Conservation (phyloP, 768 basidiomycete species). For the Amanita rubescens region DNA sequence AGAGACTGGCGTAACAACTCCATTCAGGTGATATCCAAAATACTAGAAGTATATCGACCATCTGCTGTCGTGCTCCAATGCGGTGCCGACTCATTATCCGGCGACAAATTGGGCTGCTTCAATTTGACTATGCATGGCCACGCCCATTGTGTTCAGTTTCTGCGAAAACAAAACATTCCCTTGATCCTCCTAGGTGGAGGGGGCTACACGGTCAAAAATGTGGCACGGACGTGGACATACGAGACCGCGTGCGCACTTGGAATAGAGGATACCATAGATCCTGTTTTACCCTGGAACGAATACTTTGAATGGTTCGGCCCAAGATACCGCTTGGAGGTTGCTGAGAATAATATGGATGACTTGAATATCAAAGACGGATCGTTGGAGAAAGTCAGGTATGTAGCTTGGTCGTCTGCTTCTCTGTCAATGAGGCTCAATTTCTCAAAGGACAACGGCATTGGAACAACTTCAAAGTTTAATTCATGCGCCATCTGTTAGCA, state of each 20-base stretch:
- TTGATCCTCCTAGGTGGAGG: conserved; percentile 92
- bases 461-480: conserved; percentile 36
- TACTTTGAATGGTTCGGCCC: conserved; percentile 99
- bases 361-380: conserved; percentile 77
- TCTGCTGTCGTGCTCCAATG: conserved; percentile 89
- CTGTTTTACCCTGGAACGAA: conserved; percentile 76
- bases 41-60: conserved; percentile 84
- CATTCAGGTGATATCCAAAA: conserved; percentile 69
- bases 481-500: conserved; percentile 76
- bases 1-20: conserved; percentile 1
- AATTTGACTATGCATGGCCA: conserved; percentile 96
- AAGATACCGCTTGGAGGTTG: conserved; percentile 86
- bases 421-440: background rate
- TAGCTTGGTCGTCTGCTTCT: conserved; percentile 8
- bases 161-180: conserved; percentile 77
- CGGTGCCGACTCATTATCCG: conserved; percentile 91
- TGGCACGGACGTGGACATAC: conserved; percentile 91
- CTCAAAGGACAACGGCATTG: conserved; percentile 27
- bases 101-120: conserved; percentile 94
- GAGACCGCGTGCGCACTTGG: conserved; percentile 96
- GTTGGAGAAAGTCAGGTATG: conserved; percentile 71
- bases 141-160: conserved; percentile 82
- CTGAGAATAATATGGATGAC: conserved; percentile 92
- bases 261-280: conserved; percentile 68
- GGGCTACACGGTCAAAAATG: conserved; percentile 96